Evolutionary conservation across 345 rosid genomes (phyloP), one percentile per base, ranked within the genome.

Genomic region (Syzygium aqueum): DNA sequence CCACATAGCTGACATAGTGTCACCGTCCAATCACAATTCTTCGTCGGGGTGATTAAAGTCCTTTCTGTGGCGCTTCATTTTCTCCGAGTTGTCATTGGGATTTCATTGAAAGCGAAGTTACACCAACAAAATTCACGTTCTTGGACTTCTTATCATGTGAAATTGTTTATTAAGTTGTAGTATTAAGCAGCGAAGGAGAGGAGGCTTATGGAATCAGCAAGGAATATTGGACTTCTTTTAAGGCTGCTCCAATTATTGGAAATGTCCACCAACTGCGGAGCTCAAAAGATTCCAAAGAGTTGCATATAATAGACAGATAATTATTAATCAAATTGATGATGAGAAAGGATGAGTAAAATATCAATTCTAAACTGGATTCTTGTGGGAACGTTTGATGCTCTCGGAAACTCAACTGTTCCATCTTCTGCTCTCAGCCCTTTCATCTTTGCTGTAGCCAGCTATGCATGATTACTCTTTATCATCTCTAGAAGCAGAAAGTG

Each of bases 221-320:
- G 84, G 87, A 77, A 80, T 37, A 73, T 33, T 57, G 56, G 43
- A 30, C 19, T 8, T 80, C 13, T 4, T 49, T 27, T 33, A 16
- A 27, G 63, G 37, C 46, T 37, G 86, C 89, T 30, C 51, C 86
- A 87, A 87, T 87, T 52, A 87, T 87, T 84, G 88, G 82, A 84
- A 84, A 65, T 51, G 86, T 52, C 89, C 86, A 84, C 86, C 53
- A 37, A 14, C n/a, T 63, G 82, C 86, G 22, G 82, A 83, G 19
- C 78, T 56, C 33, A 80, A 43, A 78, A 84, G 85, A 83, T 87
- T 87, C 88, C 88, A 27, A n/a, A 22, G 46, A 67, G 53, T 52
- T 28, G 53, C 83, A 53, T 77, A 65, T 28, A 7, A 65, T 85
- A 46, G 40, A 40, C 3, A 10, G 17, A 54, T 85, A n/a, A 85